Percentiles rank a stretch among this genome's conserved stretches.
These are phyloP conservation scores for Xylaria sp. DNA, from an alignment of 2,329 filamentous ascomycete genomes.

Conservation along the genomic window DNA sequence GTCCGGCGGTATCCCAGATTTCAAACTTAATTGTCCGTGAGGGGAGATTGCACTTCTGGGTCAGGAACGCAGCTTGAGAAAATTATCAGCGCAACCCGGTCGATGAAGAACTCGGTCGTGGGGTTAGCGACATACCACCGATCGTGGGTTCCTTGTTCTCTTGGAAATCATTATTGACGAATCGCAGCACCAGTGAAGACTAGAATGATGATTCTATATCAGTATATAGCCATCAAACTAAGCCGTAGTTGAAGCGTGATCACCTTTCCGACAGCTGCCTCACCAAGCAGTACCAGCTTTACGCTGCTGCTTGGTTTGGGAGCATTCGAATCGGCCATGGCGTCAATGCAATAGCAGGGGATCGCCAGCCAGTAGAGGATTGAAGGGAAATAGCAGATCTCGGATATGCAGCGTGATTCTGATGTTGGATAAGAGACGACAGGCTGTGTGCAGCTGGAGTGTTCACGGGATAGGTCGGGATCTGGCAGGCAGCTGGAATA, in stretches of 20 bases:
- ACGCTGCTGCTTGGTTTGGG: conserved; percentile 99
- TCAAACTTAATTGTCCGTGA: conserved; percentile 91
- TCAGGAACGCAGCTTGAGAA: conserved; percentile 87
- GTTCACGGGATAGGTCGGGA: conserved; percentile 10
- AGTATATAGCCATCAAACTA: conserved; percentile 1
- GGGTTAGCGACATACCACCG: conserved; percentile 69
- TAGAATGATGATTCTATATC: conserved; percentile 46
- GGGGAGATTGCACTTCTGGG: conserved; percentile 97
- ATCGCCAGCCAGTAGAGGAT: conserved; percentile 7
- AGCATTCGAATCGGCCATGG: conserved; percentile 75
- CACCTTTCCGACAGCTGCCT: conserved; percentile 98
- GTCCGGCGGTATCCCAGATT: conserved; percentile 98
- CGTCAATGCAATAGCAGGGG: conserved; percentile 19
- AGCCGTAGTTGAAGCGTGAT: not conserved
- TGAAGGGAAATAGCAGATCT: not conserved
- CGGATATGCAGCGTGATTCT: not conserved
- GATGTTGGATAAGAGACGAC: not conserved
- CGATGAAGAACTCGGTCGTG: conserved; percentile 9
- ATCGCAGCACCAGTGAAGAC: conserved; percentile 96
- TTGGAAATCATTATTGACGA: conserved; percentile 99
- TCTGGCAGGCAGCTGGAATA: conserved; percentile 19
- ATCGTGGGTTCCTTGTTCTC: conserved; percentile 99
- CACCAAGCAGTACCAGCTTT: conserved; percentile 96
- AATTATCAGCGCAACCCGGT: conserved; percentile 18
- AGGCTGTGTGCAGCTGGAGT: conserved; percentile 1